Evolutionary conservation across 2,329 filamentous ascomycete species (phyloP).

Genomic region (Coccinonectria pachysandricola): DNA sequence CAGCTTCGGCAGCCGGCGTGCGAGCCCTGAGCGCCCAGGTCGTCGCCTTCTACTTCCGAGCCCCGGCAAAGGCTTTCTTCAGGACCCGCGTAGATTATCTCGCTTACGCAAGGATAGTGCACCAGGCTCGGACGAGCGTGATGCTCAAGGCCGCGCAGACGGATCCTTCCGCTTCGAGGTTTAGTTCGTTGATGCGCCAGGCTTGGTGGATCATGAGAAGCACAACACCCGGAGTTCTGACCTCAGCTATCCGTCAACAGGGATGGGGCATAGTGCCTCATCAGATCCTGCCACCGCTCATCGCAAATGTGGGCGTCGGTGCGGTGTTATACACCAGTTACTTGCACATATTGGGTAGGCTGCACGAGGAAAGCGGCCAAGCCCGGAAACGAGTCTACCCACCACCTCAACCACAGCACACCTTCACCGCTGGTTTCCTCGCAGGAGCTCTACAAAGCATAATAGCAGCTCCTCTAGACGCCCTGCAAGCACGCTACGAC

Average conservation of each 20-base stretch:
- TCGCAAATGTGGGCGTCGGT: slow-evolving; percentile 65
- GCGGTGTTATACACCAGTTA: slow-evolving; percentile 69
- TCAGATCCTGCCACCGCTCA: slow-evolving; percentile 64
- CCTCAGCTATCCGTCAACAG: slow-evolving; percentile 55
- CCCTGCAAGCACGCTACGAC: slow-evolving; percentile 64
- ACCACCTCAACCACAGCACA: slow-evolving; percentile 51
- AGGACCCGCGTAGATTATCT: slow-evolving; percentile 79
- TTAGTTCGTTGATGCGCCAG: slow-evolving; percentile 26
- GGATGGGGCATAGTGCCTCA: slow-evolving; percentile 67
- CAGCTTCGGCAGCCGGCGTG: slow-evolving; percentile 75
- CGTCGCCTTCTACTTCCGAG: slow-evolving; percentile 84
- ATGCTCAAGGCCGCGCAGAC: slow-evolving; percentile 27
- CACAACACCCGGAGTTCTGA: slow-evolving; percentile 60
- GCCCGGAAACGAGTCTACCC: slow-evolving; percentile 56
- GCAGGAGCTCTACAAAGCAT: slow-evolving; percentile 62
- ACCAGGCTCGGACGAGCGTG: slow-evolving; percentile 33
- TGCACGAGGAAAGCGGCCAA: slow-evolving; percentile 53
- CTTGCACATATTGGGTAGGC: slow-evolving; percentile 53
- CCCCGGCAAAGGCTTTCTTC: slow-evolving; percentile 88
- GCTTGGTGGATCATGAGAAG: slow-evolving; percentile 44
- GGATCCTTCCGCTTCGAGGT: slow-evolving; percentile 23
- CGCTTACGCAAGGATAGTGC: slow-evolving; percentile 44
- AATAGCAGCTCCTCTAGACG: slow-evolving; percentile 64
- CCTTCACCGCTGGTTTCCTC: slow-evolving; percentile 59
- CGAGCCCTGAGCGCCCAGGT: slow-evolving; percentile 75